Base-by-base conservation (phyloP, 2,329 filamentous ascomycete species). In the Neopestalotiopsis sp. region DNA sequence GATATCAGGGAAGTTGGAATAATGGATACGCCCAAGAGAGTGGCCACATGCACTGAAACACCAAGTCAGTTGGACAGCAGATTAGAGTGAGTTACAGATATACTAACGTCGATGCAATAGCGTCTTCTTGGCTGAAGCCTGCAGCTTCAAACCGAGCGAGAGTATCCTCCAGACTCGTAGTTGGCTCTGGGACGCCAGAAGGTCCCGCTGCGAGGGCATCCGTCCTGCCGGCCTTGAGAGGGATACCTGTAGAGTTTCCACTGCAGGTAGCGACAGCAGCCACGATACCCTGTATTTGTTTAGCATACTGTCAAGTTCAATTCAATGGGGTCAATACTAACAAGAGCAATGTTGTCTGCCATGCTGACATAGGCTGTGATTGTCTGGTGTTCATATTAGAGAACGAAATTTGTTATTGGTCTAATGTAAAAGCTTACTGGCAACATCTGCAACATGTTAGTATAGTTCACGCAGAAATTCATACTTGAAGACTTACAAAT, bases 301-400 rank as follows among this genome's bases (percentile, higher is more conserved):
- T 14, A 65, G 62, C 62, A 1, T 10, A 3, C 30, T 49, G 40
- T 28, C 34, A 1, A 49, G 2, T 32, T 30, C 4, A 7, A 20
- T 14, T 6, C 5, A 34, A 7, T 38, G 34, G 9, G 1, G 13
- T 38, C 1, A 13, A 10, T 10, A 58, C 64, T 58, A 10, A 66
- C 64, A 10, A 66, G 13, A 9, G 64, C 64, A 9, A 66, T 66
- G 64, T 66, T 66, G 17, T 66, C 64, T 58, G 64, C 64, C 64
- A 66, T 66, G 32, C 64, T 42, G 5, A 66, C 7, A 40, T 66
- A 66, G 28, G 64, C 64, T 6, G 42, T 66, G 34, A 66, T 66
- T 4, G 64, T 66, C 62, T 65, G 40, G n/a, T 7, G 1, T 1
- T 20, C 28, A 14, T 60, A 4, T 60, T 28, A 60, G 30, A 60